Base-by-base conservation (phyloP, 495 filamentous ascomycete genomes). In the Podospora conica region DNA sequence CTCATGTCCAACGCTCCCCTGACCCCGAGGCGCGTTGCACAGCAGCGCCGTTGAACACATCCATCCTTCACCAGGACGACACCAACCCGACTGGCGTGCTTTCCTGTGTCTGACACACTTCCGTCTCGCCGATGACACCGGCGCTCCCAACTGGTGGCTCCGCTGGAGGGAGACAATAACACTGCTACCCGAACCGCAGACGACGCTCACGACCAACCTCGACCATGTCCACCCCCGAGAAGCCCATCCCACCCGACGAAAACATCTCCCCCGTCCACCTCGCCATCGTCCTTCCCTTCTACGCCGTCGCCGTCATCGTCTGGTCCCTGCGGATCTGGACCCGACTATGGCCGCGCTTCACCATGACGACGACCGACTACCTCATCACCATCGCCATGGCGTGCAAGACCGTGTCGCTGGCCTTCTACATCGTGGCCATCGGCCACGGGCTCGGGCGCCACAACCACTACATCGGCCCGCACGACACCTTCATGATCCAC, bases 391-490 rank as follows among this genome's bases (percentile, higher is more conserved):
- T 61, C 3, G 25, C 59, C 20, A 27, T 61, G 28, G 59, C 33
- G 4, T 10, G 59, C 57, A 31, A 61, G 18, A 28, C 29, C 6
- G 40, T 24, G 18, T 60, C 58, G 0, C 6, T 61, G 0, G 40
- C 22, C 15, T 25, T 66, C 5, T 28, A 24, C 15, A 15, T n/a
- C 3, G 33, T 40, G 21, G 64, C 64, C 12, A 24, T 60, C 18
- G 5, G 5, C 10, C 10, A 66, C 40, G 64, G 64, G 23, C 56
- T 66, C 29, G 64, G 64, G 24, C 24, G 53, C 10, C 64, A 66
- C 48, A 33, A 25, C n/a, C 11, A 54, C 27, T 31, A 55, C 54
- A 22, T 66, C 18, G 24, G 15, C 48, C 11, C n/a, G 3, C 3
- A 29, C 48, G 58, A 58, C 20, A 31, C 15, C 12, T 23, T 31